Percentiles rank a stretch among this genome's conserved stretches.
phyloP scores from a whole-genome alignment of 768 basidiomycete genomes.

The Daedalea quercina region DNA sequence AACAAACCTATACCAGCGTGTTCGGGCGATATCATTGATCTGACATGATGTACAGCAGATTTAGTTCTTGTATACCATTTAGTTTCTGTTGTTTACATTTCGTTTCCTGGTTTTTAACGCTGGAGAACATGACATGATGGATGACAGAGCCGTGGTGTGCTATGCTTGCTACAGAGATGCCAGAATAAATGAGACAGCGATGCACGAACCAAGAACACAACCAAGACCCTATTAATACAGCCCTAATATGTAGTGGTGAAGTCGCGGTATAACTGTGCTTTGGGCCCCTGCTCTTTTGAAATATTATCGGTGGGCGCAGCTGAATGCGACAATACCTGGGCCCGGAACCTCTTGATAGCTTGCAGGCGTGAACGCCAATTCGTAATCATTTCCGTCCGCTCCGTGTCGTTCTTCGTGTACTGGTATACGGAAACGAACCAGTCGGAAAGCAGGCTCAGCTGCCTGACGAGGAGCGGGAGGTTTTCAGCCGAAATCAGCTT shows the following conservation, averaged over 20 bases:
- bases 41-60: slow-evolving; percentile 27
- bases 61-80: neutral
- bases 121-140: neutral
- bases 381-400: slow-evolving; percentile 71
- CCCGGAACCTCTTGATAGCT: slow-evolving; percentile 64
- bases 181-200: neutral
- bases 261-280: slow-evolving; percentile 26
- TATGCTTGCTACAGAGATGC: slow-evolving; percentile 8
- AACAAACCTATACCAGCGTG: slow-evolving; percentile 10
- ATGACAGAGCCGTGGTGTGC: slow-evolving; percentile 5
- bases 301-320: slow-evolving; percentile 7
- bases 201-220: neutral
- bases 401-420: slow-evolving; percentile 64
- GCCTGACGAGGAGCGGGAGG: slow-evolving; percentile 81
- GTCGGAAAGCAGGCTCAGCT: slow-evolving; percentile 81
- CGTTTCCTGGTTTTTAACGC: neutral
- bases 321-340: slow-evolving; percentile 18
- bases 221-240: slow-evolving; percentile 2
- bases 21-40: slow-evolving; percentile 32
- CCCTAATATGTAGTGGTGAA: slow-evolving; percentile 22
- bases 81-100: neutral
- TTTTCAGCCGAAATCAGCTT: slow-evolving; percentile 89
- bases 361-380: slow-evolving; percentile 84
- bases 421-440: slow-evolving; percentile 86
- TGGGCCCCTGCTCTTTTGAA: slow-evolving; percentile 18